phyloP scores from a whole-genome alignment of 495 filamentous ascomycete species.

The Umbilicaria muhlenbergii region DNA sequence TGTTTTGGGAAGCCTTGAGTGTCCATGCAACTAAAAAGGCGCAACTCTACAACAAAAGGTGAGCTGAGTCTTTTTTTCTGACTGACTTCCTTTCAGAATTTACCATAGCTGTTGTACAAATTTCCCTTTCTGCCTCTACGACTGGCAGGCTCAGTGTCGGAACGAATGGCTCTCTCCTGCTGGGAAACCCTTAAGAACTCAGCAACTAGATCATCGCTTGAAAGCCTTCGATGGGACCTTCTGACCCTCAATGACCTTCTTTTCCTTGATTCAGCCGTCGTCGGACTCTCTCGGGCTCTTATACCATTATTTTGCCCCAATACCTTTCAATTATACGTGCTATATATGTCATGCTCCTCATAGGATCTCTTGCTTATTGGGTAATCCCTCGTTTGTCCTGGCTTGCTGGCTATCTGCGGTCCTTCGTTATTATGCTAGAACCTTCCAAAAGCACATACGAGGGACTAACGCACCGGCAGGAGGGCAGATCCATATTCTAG shows the following conservation, averaged over 20 bases:
- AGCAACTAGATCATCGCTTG: not conserved
- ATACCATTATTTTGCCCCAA: too few species aligned
- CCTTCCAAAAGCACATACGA: slow-evolving; percentile 1
- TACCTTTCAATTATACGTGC: too few species aligned
- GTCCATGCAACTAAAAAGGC: slow-evolving; percentile 66
- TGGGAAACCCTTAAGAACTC: not conserved
- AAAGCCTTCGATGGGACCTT: too few species aligned
- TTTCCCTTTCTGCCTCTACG: not conserved
- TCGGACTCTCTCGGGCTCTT: too few species aligned
- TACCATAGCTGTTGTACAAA: not conserved
- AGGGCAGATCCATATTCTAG: slow-evolving; percentile 71
- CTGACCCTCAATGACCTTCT: too few species aligned
- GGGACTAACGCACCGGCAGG: slow-evolving; percentile 14
- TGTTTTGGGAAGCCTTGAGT: slow-evolving; percentile 77
- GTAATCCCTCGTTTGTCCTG: too few species aligned
- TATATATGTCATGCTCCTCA: too few species aligned
- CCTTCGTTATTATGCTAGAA: not conserved
- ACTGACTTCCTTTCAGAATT: not conserved
- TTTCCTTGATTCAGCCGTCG: too few species aligned
- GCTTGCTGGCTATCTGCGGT: too few species aligned
- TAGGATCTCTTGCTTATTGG: too few species aligned
- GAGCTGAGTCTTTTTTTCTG: not conserved
- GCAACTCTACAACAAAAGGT: slow-evolving; percentile 60
- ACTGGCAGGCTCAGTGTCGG: not conserved
- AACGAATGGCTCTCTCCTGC: not conserved